These are phyloP conservation scores for Geranium incanum DNA, from an alignment of 441 rosid genomes.

Conservation along the genomic window DNA sequence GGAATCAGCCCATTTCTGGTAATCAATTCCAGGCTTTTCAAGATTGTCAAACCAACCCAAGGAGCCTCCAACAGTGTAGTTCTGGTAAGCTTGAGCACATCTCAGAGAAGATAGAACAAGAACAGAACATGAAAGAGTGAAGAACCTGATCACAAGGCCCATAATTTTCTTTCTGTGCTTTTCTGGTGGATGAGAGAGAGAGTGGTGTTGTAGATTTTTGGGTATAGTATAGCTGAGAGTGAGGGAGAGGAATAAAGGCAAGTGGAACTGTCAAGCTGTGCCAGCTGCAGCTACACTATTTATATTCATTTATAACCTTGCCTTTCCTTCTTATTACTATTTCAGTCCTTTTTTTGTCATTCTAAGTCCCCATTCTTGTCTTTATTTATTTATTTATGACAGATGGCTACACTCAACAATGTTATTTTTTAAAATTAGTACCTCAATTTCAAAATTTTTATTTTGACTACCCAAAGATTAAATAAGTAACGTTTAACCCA, in stretches of 20 bases:
- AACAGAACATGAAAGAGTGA: neutral
- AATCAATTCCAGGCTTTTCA: constrained; percentile 48
- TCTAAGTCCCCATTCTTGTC: no score
- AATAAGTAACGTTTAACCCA: no score
- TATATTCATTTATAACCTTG: neutral
- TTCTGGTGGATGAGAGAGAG: no score
- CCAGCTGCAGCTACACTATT: neutral
- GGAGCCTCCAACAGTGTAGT: constrained; percentile 81
- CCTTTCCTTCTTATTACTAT: neutral
- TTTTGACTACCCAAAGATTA: no score
- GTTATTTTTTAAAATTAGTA: no score
- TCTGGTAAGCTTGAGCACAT: constrained; percentile 51
- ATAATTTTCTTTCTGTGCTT: constrained; percentile 13
- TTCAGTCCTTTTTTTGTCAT: neutral
- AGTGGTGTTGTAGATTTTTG: neutral
- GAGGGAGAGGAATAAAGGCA: neutral
- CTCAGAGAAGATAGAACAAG: neutral
- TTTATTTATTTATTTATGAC: no score
- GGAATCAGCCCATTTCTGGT: constrained; percentile 79
- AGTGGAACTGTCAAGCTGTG: neutral
- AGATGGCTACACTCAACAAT: no score
- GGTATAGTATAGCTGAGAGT: neutral
- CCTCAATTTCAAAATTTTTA: no score
- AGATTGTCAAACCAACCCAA: constrained; percentile 57
- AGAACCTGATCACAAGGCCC: neutral